These are phyloP conservation scores for Talaromyces sp. DNA, from an alignment of 2,329 filamentous ascomycete species.

Conservation along the genomic window DNA sequence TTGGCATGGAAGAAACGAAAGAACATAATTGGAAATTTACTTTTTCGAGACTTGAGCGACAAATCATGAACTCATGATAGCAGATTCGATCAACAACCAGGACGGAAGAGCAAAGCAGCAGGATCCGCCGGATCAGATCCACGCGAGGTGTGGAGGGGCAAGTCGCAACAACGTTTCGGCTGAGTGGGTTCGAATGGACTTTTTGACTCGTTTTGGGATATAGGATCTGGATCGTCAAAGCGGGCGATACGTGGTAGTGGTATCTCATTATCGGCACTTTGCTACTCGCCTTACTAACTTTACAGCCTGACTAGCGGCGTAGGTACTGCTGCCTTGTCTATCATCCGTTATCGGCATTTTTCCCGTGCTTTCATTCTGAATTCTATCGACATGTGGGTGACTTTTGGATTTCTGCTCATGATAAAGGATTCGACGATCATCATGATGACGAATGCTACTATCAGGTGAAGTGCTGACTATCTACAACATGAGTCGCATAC, in stretches of 20 bases:
- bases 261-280: constrained; percentile 2
- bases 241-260: not conserved
- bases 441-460: not conserved
- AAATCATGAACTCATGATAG: constrained; percentile 14
- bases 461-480: not conserved
- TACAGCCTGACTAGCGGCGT: not conserved
- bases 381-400: not conserved
- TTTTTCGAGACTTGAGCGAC: not conserved
- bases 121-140: constrained; percentile 18
- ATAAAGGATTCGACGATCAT: not conserved
- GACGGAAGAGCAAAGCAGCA: not conserved
- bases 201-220: constrained; percentile 34
- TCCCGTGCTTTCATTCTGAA: constrained; percentile 10
- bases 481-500: not conserved
- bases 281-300: not conserved
- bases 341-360: constrained; percentile 21
- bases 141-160: constrained; percentile 23
- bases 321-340: constrained; percentile 11
- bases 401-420: not conserved
- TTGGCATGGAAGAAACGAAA: not conserved
- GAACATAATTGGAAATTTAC: not conserved
- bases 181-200: constrained; percentile 23
- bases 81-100: constrained; percentile 10
- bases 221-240: constrained; percentile 20
- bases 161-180: constrained; percentile 12